phyloP scores from a whole-genome alignment of 192 early-diverging fungal genomes.

The Paraglomus occultum region DNA sequence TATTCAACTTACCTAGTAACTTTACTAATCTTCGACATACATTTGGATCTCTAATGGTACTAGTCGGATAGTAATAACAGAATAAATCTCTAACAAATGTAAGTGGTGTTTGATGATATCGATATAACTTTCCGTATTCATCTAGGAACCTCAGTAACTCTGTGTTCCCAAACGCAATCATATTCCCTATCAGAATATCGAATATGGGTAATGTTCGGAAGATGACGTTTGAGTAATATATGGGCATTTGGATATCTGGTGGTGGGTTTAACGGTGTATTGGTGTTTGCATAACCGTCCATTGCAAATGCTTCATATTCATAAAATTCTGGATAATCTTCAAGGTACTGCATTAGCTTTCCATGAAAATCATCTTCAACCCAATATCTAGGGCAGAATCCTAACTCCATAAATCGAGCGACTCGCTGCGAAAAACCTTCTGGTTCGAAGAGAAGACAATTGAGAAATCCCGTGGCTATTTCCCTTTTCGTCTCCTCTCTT shows the following conservation, averaged over 20 bases:
- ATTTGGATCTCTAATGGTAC: slow-evolving; percentile 53
- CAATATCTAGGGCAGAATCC: slow-evolving; percentile 66
- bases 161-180: slow-evolving; percentile 65
- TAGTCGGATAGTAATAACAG: slow-evolving; percentile 65
- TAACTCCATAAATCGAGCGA: slow-evolving; percentile 62
- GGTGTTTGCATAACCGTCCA: slow-evolving; percentile 36
- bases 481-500: slow-evolving; percentile 49
- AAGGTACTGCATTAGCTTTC: slow-evolving; percentile 61
- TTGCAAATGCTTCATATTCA: slow-evolving; percentile 68
- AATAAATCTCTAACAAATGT: slow-evolving; percentile 66
- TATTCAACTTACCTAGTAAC: slow-evolving; percentile 57
- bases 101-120: slow-evolving; percentile 65
- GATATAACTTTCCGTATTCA: slow-evolving; percentile 60
- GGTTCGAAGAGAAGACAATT: slow-evolving; percentile 55
- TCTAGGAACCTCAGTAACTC: slow-evolving; percentile 62
- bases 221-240: slow-evolving; percentile 70
- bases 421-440: slow-evolving; percentile 46
- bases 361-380: slow-evolving; percentile 67
- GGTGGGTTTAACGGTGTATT: slow-evolving; percentile 56
- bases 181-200: slow-evolving; percentile 62
- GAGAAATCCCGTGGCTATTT: slow-evolving; percentile 48
- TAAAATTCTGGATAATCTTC: slow-evolving; percentile 70
- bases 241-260: slow-evolving; percentile 56
- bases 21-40: slow-evolving; percentile 54
- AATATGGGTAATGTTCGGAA: slow-evolving; percentile 64